These are phyloP conservation scores for Psophocarpus tetragonolobus DNA, from an alignment of 306 rosid species.

Conservation along the genomic window DNA sequence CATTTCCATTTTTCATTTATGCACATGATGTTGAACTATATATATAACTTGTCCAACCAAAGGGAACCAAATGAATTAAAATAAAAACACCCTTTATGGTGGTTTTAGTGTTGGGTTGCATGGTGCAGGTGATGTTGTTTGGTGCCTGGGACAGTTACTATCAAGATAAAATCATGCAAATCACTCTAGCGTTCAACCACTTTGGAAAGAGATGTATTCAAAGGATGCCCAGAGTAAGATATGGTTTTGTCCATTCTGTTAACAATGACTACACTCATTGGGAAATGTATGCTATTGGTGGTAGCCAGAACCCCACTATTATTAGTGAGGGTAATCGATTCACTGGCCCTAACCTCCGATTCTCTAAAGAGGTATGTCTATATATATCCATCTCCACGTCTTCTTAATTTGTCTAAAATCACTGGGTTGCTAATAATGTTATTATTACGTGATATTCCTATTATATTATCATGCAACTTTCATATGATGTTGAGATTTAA, in stretches of 20 bases:
- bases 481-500: not conserved
- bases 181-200: conserved; percentile 84
- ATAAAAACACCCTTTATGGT: not conserved
- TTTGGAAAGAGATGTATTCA: conserved; percentile 69
- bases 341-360: conserved; percentile 38
- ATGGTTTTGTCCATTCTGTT: conserved; percentile 70
- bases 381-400: too few species aligned
- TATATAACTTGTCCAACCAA: not conserved
- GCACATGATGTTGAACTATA: too few species aligned
- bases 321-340: conserved; percentile 83
- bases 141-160: conserved; percentile 56
- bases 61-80: not conserved
- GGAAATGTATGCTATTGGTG: conserved; percentile 93
- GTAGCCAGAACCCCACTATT: conserved; percentile 68
- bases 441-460: too few species aligned
- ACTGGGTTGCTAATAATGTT: too few species aligned
- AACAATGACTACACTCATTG: conserved; percentile 86
- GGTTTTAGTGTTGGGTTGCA: not conserved
- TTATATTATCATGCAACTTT: not conserved
- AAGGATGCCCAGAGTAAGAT: conserved; percentile 77
- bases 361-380: conserved; percentile 54
- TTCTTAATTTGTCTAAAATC: too few species aligned
- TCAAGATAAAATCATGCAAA: conserved; percentile 62
- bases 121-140: conserved; percentile 68
- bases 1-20: too few species aligned